phyloP scores from a whole-genome alignment of 331 rosid genomes.

The Rosa hybrid region DNA sequence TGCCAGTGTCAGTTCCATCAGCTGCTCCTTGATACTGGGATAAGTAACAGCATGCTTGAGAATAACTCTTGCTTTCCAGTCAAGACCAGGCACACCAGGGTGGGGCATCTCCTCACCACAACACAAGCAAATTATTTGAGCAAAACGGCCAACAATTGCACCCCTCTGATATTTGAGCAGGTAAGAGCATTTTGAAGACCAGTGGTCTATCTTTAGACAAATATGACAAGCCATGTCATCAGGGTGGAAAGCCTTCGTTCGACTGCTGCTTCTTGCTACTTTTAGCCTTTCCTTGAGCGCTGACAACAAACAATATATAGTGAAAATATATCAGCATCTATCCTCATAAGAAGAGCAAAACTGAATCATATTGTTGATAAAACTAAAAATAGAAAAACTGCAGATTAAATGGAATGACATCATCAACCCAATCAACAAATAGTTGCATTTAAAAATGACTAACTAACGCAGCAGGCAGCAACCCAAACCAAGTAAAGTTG shows the following conservation, averaged over 20 bases:
- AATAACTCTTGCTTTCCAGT: background rate
- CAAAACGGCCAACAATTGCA: background rate
- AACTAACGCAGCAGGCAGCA: no score
- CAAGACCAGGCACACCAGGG: background rate
- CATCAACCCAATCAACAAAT: no score
- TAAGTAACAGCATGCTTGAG: background rate
- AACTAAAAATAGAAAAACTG: no score
- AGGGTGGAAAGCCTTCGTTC: background rate
- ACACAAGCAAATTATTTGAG: background rate
- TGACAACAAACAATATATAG: no score
- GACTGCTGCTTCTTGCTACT: background rate
- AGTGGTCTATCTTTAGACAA: background rate
- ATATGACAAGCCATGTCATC: background rate
- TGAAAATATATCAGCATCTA: no score
- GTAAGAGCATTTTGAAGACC: background rate
- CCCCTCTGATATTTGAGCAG: background rate
- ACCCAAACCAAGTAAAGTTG: no score
- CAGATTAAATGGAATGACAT: no score
- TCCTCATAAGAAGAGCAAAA: no score
- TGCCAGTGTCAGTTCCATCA: background rate
- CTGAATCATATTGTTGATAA: no score
- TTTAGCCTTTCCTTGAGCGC: background rate
- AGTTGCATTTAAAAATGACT: no score
- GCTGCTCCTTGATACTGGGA: background rate
- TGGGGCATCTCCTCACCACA: background rate